Evolutionary conservation across 805 yeast genomes (phyloP), one percentile per base, ranked within the genome.

Genomic region (Yarrowia sp.): DNA sequence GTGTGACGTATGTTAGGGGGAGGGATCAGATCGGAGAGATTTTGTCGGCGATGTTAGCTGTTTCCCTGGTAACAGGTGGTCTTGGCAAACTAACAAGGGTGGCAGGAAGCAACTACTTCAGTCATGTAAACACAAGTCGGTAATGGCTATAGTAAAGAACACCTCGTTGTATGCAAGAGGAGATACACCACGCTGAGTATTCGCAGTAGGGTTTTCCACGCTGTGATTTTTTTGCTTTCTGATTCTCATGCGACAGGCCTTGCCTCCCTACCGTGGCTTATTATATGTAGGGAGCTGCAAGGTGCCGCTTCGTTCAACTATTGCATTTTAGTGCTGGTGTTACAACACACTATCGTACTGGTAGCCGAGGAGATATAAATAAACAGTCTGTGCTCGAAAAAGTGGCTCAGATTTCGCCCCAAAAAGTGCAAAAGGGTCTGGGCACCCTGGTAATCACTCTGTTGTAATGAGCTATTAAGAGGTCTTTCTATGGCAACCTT

Each of bases 381-480:
- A 33, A 17, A 19, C 4, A n/a, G 44, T 24, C 44, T 11, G 26
- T 40, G 26, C 26, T 19, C 2, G n/a, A 8, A 0, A 11, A 21
- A 40, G 44, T 24, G 44, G 44, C 44, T 41, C 46, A 21, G 3
- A 6, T 4, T 4, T 16, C 6, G 17, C n/a, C 28, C 4, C 17
- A 16, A 9, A n/a, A 26, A 26, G 14, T 24, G 14, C n/a, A 9
- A n/a, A 26, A 26, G 14, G 26, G 14, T 26, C 24, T 44, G 30
- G 30, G 17, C 21, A 9, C 11, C 21, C n/a, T n/a, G 10, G 9
- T 14, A 24, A n/a, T 7, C n/a, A 8, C 22, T 11, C 24, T 40
- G 48, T n/a, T 26, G 52, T 30, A 26, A 48, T 48, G 52, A 48
- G 52, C 36, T 48, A 48, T 48, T 48, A 28, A 17, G 28, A 48